Evolutionary conservation across 352 stramenopile species (phyloP).

Genomic region (Blastocystis sp.): DNA sequence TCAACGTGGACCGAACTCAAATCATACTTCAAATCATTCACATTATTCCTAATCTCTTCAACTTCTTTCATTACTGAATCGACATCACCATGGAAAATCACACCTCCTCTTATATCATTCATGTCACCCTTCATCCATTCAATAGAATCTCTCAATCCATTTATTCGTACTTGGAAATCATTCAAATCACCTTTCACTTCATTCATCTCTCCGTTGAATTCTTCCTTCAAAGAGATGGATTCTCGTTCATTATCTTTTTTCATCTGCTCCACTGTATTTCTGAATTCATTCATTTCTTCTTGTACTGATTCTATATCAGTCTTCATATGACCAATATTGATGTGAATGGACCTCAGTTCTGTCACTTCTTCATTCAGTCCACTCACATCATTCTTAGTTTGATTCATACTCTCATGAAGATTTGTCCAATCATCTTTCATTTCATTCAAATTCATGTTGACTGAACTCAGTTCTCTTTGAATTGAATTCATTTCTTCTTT

Average conservation of each 20-base stretch:
- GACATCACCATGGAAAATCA: not conserved
- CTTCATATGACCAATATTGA: not conserved
- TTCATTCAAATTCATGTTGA: not conserved
- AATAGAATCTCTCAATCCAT: not conserved
- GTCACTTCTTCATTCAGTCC: not conserved
- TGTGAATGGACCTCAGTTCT: not conserved
- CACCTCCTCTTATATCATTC: not conserved
- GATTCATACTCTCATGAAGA: not conserved
- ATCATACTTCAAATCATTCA: not conserved
- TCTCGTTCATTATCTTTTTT: not conserved
- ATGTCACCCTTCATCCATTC: not conserved
- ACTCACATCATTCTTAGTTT: not conserved
- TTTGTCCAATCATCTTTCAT: not conserved
- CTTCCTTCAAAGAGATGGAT: not conserved
- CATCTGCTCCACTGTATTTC: not conserved
- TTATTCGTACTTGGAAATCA: not conserved
- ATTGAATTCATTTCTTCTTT: not conserved
- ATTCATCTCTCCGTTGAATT: not conserved
- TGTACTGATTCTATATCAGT: not conserved
- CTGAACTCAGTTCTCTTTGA: not conserved
- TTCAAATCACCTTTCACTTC: constrained; percentile 1
- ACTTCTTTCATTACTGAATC: not conserved
- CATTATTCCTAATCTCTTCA: not conserved
- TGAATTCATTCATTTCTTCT: not conserved
- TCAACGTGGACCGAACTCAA: not conserved